Percentiles rank a stretch among this genome's conserved stretches.
phyloP scores from a whole-genome alignment of 805 yeast genomes.

The Lipomyces spencermartinsiae region DNA sequence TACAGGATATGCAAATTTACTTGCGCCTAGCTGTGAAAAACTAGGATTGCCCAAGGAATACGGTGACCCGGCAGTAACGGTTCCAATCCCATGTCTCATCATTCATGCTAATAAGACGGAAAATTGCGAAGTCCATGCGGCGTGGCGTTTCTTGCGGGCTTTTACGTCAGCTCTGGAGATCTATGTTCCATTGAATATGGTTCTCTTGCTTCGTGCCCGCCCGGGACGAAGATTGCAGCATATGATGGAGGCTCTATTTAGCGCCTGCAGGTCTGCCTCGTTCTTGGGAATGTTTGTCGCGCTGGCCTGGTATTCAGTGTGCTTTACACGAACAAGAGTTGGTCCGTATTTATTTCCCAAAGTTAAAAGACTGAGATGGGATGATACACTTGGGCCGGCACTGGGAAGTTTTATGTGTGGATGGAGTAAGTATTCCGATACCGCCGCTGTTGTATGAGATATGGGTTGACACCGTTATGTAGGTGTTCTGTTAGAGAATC shows the following conservation, averaged over 20 bases:
- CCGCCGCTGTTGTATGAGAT: neutral
- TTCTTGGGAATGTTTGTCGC: slow-evolving; percentile 54
- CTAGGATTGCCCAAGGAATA: slow-evolving; percentile 47
- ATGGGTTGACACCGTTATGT: neutral
- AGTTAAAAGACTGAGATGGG: slow-evolving; percentile 48
- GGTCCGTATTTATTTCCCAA: slow-evolving; percentile 52
- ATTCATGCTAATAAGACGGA: slow-evolving; percentile 51
- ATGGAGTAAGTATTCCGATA: slow-evolving; percentile 48
- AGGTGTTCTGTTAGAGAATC: slow-evolving; percentile 45
- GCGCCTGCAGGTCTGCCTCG: slow-evolving; percentile 52
- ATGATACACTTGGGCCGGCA: slow-evolving; percentile 51
- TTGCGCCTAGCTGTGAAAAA: slow-evolving; percentile 47
- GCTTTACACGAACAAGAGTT: slow-evolving; percentile 51
- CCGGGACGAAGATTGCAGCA: slow-evolving; percentile 33
- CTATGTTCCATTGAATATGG: slow-evolving; percentile 52
- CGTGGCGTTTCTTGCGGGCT: slow-evolving; percentile 54
- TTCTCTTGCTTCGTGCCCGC: slow-evolving; percentile 42
- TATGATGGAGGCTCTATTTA: slow-evolving; percentile 37
- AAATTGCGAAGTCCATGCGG: slow-evolving; percentile 56
- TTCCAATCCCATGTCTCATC: slow-evolving; percentile 49
- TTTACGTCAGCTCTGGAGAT: slow-evolving; percentile 51
- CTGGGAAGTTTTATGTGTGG: slow-evolving; percentile 54
- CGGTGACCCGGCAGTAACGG: slow-evolving; percentile 43
- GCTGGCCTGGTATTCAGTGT: slow-evolving; percentile 56
- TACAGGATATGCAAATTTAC: slow-evolving; percentile 44